phyloP scores from a whole-genome alignment of 495 filamentous ascomycete species.

The Penicillium taxi region DNA sequence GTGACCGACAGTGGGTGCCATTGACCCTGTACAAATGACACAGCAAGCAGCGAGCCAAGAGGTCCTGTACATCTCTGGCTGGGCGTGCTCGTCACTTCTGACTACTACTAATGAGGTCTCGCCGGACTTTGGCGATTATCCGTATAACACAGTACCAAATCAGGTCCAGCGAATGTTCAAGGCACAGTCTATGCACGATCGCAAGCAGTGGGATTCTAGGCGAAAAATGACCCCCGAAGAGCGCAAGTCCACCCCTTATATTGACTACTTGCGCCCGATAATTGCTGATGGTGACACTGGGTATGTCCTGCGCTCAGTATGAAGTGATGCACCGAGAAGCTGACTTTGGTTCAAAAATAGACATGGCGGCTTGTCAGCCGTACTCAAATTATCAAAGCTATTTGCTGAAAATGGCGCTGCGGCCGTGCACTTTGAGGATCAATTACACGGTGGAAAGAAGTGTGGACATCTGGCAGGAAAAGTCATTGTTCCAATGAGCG shows the following conservation, averaged over 20 bases:
- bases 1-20: constrained; percentile 68
- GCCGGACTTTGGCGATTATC: constrained; percentile 95
- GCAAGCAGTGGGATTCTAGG: constrained; percentile 84
- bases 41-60: constrained; percentile 96
- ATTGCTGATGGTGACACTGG: constrained; percentile 97
- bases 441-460: constrained; percentile 96
- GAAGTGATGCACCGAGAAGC: background rate
- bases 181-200: constrained; percentile 92
- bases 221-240: constrained; percentile 66
- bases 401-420: constrained; percentile 98
- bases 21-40: constrained; percentile 98
- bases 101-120: constrained; percentile 96
- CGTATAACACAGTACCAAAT: constrained; percentile 97
- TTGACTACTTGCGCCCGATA: constrained; percentile 90
- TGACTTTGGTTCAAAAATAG: constrained; percentile 11
- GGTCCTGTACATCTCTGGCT: constrained; percentile 89
- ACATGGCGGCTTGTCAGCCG: constrained; percentile 81
- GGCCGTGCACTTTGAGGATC: constrained; percentile 95
- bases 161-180: constrained; percentile 95
- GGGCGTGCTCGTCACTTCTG: constrained; percentile 89
- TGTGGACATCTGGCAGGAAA: constrained; percentile 97
- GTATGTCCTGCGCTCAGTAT: too few species aligned
- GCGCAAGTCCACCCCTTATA: constrained; percentile 66
- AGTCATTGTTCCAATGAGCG: constrained; percentile 85
- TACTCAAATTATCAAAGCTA: constrained; percentile 93